Base-by-base conservation (phyloP, 2,329 filamentous ascomycete genomes). In the Nothopassalora personata region DNA sequence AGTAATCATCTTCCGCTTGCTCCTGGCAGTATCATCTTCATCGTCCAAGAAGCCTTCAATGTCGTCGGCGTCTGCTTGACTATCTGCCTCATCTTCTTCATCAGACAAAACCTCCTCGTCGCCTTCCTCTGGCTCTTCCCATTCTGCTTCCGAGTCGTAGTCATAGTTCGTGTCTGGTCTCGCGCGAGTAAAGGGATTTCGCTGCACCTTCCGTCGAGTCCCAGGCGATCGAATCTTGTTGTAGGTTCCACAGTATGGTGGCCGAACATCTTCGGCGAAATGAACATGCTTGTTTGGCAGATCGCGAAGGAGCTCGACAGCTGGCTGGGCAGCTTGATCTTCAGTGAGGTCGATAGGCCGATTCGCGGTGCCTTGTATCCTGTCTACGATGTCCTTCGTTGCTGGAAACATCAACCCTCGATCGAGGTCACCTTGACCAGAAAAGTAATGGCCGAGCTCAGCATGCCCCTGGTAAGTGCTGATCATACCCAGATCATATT, bases 1-100 rank as follows among this genome's bases (percentile, higher is more conserved):
- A 33, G 78, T 83, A 67, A 83, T 77, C 6, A 82, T 73, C 75
- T 86, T 74, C 71, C 83, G 77, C 78, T 83, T 81, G 75, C 78
- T 71, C 76, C 82, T 69, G 73, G 94, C 90, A 55, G 62, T 64
- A 56, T 72, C 71, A 28, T 95, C 90, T 5, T 90, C 90, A 67
- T 95, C 90, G 66, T 96, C 92, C 1, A 97, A 79, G 69, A 97
- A 97, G 18, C 86, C 92, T 4, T 91, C 90, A 86, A 96, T 88
- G 60, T 95, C 91, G 62, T 90, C 88, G 15, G 90, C 88, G n/a
- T 85, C 87, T 10, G 90, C 81, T 53, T 88, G 86, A 47, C 89
- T 87, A 28, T 88, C 87, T 9, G 87, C 83, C 53, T 84, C 81
- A 5, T 88, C 85, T 57, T 87, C 85, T 31, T 83, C 84, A 59